These are phyloP conservation scores for Phyllosticta citrichinensis DNA, from an alignment of 2,329 filamentous ascomycete genomes.

Conservation along the genomic window DNA sequence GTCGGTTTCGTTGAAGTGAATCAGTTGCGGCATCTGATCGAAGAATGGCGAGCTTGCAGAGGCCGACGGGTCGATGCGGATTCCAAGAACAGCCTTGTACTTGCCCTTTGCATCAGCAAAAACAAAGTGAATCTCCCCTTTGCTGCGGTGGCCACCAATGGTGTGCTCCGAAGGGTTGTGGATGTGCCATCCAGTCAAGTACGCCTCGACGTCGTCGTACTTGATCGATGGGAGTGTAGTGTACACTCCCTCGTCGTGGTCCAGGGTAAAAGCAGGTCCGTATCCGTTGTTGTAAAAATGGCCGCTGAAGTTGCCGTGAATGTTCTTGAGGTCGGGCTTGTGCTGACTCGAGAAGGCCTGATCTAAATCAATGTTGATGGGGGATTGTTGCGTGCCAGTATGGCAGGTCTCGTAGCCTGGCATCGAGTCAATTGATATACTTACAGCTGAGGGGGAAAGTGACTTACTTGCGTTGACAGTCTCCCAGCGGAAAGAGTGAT, in stretches of 20 bases:
- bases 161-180: slow-evolving; percentile 43
- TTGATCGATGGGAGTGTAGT: slow-evolving; percentile 32
- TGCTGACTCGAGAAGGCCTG: slow-evolving; percentile 34
- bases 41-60: slow-evolving; percentile 31
- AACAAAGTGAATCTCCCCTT: slow-evolving; percentile 42
- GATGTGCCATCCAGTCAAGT: slow-evolving; percentile 42
- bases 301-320: slow-evolving; percentile 26
- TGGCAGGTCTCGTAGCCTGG: slow-evolving; percentile 38
- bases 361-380: slow-evolving; percentile 34
- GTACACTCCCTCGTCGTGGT: slow-evolving; percentile 26
- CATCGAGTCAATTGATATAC: background rate
- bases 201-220: slow-evolving; percentile 39
- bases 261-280: slow-evolving; percentile 36
- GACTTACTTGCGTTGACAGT: slow-evolving; percentile 21
- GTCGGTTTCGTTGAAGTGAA: slow-evolving; percentile 29
- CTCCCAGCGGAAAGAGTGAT: slow-evolving; percentile 33
- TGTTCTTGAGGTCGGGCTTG: slow-evolving; percentile 32
- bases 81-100: slow-evolving; percentile 36
- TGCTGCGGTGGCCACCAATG: slow-evolving; percentile 32
- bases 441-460: background rate
- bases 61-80: slow-evolving; percentile 33
- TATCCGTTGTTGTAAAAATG: slow-evolving; percentile 42
- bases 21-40: slow-evolving; percentile 32
- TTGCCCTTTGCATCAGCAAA: slow-evolving; percentile 34
- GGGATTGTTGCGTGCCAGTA: slow-evolving; percentile 41